These are phyloP conservation scores for Petunia hybrid DNA, from an alignment of 305 asterid species.

Conservation along the genomic window DNA sequence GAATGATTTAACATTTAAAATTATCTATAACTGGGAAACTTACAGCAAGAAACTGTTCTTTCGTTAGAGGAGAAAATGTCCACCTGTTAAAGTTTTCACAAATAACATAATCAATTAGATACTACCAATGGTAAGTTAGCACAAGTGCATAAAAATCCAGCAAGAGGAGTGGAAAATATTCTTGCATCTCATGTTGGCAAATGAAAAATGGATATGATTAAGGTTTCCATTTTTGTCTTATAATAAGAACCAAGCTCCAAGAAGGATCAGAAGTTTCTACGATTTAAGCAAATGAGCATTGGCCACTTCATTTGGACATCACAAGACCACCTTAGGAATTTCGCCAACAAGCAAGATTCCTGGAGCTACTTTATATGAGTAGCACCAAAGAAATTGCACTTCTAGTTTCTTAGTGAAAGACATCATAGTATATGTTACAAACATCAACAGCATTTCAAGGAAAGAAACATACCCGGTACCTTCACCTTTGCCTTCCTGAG, in stretches of 20 bases:
- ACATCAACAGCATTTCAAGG: constrained; percentile 21
- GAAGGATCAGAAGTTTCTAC: not conserved
- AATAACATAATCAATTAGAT: constrained; percentile 9
- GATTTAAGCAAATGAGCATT: not conserved
- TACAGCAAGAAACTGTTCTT: constrained; percentile 70
- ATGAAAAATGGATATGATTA: not conserved
- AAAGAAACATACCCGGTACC: constrained; percentile 85
- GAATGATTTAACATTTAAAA: not conserved
- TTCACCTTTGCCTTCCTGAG: constrained; percentile 69
- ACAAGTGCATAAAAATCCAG: constrained; percentile 10
- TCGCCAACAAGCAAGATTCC: not conserved
- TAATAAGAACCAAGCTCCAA: constrained; percentile 22
- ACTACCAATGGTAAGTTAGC: not conserved
- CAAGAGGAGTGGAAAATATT: not conserved
- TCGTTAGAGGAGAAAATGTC: constrained; percentile 86
- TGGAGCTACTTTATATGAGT: constrained; percentile 14
- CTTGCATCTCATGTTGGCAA: not conserved
- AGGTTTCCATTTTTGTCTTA: not conserved
- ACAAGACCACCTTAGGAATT: not conserved
- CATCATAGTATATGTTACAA: not conserved
- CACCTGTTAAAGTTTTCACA: constrained; percentile 61
- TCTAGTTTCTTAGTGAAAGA: not conserved
- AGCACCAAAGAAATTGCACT: not conserved
- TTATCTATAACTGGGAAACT: constrained; percentile 41
- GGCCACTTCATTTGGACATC: not conserved